These are phyloP conservation scores for Nidularia pulvinata DNA, from an alignment of 768 basidiomycete species.

Conservation along the genomic window DNA sequence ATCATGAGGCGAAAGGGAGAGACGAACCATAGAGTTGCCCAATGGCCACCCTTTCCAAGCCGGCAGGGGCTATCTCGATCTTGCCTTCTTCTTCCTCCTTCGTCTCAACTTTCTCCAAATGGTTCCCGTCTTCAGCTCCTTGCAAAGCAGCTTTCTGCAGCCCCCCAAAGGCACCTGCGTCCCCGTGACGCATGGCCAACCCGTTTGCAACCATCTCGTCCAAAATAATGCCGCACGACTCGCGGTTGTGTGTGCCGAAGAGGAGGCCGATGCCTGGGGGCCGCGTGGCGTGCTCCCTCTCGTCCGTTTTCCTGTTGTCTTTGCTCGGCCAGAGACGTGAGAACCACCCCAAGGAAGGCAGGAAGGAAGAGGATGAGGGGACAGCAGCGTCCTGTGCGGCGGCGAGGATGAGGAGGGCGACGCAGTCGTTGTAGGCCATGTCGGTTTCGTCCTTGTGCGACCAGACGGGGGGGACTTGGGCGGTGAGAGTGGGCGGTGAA, in stretches of 20 bases:
- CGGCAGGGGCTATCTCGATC: slow-evolving; percentile 45
- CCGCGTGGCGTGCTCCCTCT: not conserved
- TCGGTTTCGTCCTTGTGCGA: slow-evolving; percentile 71
- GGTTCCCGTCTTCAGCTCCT: too few relatives aligned
- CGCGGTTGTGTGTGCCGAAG: slow-evolving; percentile 89
- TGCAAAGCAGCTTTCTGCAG: too few relatives aligned
- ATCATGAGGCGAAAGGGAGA: not conserved
- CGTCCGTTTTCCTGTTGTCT: not conserved
- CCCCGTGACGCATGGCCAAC: slow-evolving; percentile 39
- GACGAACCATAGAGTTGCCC: slow-evolving; percentile 82
- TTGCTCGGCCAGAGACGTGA: not conserved
- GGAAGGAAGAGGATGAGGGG: slow-evolving; percentile 1
- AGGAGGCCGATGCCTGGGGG: slow-evolving; percentile 54
- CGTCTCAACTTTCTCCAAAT: too few relatives aligned
- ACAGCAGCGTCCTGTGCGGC: slow-evolving; percentile 49
- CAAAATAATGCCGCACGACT: slow-evolving; percentile 62
- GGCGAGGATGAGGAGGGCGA: slow-evolving; percentile 49
- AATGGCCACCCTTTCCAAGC: slow-evolving; percentile 67
- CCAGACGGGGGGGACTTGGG: slow-evolving; percentile 63
- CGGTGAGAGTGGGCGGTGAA: too few relatives aligned
- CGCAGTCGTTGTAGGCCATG: slow-evolving; percentile 66
- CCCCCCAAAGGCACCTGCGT: slow-evolving; percentile 2
- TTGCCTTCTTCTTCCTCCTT: slow-evolving; percentile 11
- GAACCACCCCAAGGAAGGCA: not conserved
- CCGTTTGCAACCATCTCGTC: slow-evolving; percentile 56